Base-by-base conservation (phyloP, 345 rosid genomes). In the Lepidium africanum region DNA sequence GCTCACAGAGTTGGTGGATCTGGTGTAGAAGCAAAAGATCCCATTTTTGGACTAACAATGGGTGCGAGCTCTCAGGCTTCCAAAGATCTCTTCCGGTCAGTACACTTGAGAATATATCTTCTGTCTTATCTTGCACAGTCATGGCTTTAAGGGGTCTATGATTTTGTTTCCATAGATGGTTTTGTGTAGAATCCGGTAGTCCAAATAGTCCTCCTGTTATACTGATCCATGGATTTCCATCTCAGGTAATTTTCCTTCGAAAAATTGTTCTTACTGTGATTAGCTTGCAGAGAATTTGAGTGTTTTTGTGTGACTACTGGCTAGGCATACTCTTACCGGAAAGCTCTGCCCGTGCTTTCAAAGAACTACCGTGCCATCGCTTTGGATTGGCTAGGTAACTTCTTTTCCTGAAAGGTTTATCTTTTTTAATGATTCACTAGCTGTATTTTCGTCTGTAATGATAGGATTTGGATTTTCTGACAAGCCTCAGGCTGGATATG, bases 391-490 rank as follows among this genome's bases (percentile, higher is more conserved):
- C 76, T 86, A 65, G 93, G 96, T 87, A 76, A 78, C 61, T 58
- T 36, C 56, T 41, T 10, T 14, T 4, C 17, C 5, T 55, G 11
- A n/a, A 46, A 11, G 30, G 30, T 61, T 0, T 0, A 0, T 12
- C 51, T 7, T 4, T 43, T 27, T 5, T 10, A 3, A 10, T 14
- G 38, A 30, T 14, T 10, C 17, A 7, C 9, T 42, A 9, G n/a
- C 25, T 61, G 40, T 4, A 43, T 10, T 58, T 5, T 33, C 48
- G 32, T 63, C 58, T 35, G 32, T 27, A 27, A 39, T 35, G 17
- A 21, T 81, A 90, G 98, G 98, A 57, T 93, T 93, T 72, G 97
- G 96, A 21, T 93, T 93, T 80, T 93, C 98, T n/a, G 96, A 93
- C 70, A 93, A 90, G 77, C 98, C 98, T 71, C 98, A 93, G 78